Evolutionary conservation across 768 basidiomycete species (phyloP).

Genomic region (Leccinum longicurvipes): DNA sequence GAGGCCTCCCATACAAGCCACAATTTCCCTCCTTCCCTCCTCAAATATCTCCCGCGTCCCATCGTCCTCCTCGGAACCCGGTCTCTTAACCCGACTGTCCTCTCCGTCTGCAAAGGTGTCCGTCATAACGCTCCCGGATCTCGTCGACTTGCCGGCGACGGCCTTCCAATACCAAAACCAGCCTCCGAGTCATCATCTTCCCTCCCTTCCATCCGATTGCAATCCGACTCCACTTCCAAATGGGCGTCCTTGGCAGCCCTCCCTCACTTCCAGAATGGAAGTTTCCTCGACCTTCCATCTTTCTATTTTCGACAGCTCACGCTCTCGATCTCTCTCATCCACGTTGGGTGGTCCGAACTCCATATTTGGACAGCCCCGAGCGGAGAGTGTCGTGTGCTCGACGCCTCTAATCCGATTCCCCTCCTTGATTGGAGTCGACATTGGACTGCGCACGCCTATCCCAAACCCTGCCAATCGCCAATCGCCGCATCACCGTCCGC

Average conservation of each 20-base stretch:
- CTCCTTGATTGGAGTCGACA: not conserved
- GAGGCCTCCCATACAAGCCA: conserved; percentile 4
- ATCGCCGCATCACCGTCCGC: not conserved
- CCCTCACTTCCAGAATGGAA: conserved; percentile 14
- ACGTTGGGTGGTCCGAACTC: not conserved
- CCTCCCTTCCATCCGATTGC: conserved; percentile 2
- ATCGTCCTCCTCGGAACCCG: not conserved
- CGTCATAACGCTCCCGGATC: not conserved
- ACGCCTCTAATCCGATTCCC: not conserved
- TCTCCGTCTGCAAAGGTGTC: not conserved
- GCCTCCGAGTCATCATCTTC: conserved; percentile 2
- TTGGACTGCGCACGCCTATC: not conserved
- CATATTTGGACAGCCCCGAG: conserved; percentile 2
- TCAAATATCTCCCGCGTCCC: not conserved
- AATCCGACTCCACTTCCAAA: conserved; percentile 9
- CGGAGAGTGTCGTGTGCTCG: conserved; percentile 5
- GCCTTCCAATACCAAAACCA: conserved; percentile 3
- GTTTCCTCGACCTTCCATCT: conserved; percentile 10
- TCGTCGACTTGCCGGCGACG: not conserved
- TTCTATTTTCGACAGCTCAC: conserved; percentile 14
- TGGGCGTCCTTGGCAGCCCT: not conserved
- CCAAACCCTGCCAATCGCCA: not conserved
- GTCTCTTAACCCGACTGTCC: not conserved
- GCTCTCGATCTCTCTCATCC: conserved; percentile 4
- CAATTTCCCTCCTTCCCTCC: not conserved